These are phyloP conservation scores for Wickerhamiella dianesei DNA, from an alignment of 805 yeast species.

Conservation along the genomic window DNA sequence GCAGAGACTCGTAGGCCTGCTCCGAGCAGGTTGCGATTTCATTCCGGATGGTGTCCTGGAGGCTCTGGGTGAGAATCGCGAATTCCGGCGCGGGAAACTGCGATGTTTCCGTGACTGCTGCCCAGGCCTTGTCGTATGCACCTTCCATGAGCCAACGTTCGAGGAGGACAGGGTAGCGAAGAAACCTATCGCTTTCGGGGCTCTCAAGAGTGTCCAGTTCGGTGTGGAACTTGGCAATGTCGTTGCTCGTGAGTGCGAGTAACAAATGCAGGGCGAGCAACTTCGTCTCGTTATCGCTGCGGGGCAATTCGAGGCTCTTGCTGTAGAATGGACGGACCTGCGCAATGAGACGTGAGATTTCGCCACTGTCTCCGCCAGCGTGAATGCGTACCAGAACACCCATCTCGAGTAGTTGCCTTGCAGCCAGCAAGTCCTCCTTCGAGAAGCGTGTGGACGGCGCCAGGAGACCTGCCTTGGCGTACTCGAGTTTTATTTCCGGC, in stretches of 20 bases:
- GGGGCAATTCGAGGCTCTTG: slow-evolving; percentile 27
- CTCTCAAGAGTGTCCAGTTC: slow-evolving; percentile 63
- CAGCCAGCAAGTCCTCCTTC: slow-evolving; percentile 52
- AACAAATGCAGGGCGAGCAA: slow-evolving; percentile 64
- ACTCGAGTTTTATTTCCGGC: slow-evolving; percentile 61
- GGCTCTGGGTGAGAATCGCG: slow-evolving; percentile 58
- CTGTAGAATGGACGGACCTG: slow-evolving; percentile 71
- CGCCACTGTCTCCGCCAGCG: slow-evolving; percentile 37
- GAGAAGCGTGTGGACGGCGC: slow-evolving; percentile 41
- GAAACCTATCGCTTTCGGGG: slow-evolving; percentile 53
- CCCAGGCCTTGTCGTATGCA: slow-evolving; percentile 83
- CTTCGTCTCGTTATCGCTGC: slow-evolving; percentile 53
- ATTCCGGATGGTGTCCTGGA: slow-evolving; percentile 64
- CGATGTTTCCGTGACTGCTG: slow-evolving; percentile 43
- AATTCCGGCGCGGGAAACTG: slow-evolving; percentile 54
- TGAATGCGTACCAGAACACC: slow-evolving; percentile 75
- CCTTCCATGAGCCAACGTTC: slow-evolving; percentile 96
- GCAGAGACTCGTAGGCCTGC: slow-evolving; percentile 60
- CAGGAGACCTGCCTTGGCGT: slow-evolving; percentile 63
- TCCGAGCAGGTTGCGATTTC: slow-evolving; percentile 81
- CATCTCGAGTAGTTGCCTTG: slow-evolving; percentile 73
- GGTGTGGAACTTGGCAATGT: slow-evolving; percentile 76
- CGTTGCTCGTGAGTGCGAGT: slow-evolving; percentile 66
- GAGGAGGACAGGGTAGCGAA: slow-evolving; percentile 74
- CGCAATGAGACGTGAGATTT: slow-evolving; percentile 58